These are phyloP conservation scores for Osmanthus fragrans DNA, from an alignment of 257 asterid genomes.

Conservation along the genomic window DNA sequence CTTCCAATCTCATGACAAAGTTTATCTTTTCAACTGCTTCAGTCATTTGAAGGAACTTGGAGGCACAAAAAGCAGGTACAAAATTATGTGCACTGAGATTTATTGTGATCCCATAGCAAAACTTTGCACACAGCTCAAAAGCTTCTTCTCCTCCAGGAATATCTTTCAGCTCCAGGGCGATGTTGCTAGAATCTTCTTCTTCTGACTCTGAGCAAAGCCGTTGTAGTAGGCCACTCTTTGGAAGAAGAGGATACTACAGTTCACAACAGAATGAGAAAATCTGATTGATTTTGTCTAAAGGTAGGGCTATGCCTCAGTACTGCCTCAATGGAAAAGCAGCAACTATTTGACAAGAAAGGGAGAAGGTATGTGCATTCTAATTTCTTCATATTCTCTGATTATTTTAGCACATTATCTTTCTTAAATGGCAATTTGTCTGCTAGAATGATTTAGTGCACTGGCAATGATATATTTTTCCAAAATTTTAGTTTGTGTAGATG, in stretches of 20 bases:
- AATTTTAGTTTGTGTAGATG: neutral
- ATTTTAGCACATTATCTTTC: neutral
- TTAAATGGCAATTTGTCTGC: neutral
- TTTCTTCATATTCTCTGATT: neutral
- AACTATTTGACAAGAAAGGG: neutral
- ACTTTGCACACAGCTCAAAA: slow-evolving; percentile 75
- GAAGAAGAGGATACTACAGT: slow-evolving; percentile 66
- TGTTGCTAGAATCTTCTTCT: slow-evolving; percentile 35
- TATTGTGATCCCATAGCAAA: slow-evolving; percentile 76
- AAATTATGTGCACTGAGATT: slow-evolving; percentile 70
- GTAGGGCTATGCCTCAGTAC: neutral
- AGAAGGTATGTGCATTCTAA: neutral
- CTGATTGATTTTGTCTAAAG: slow-evolving; percentile 3
- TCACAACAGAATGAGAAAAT: slow-evolving; percentile 29
- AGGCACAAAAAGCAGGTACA: slow-evolving; percentile 61
- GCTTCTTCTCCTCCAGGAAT: slow-evolving; percentile 79
- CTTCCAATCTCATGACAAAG: slow-evolving; percentile 53
- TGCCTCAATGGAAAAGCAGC: neutral
- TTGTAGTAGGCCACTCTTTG: slow-evolving; percentile 63
- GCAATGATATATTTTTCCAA: neutral
- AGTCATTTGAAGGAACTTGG: slow-evolving; percentile 74
- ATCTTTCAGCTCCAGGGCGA: slow-evolving; percentile 50
- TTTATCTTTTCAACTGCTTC: slow-evolving; percentile 63
- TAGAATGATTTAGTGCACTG: neutral
- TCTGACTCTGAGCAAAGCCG: slow-evolving; percentile 37